Percentiles rank a stretch among this genome's conserved stretches.
Evolutionary conservation across 2,329 filamentous ascomycete genomes (phyloP).

Genomic region (Microascus cirrosus): DNA sequence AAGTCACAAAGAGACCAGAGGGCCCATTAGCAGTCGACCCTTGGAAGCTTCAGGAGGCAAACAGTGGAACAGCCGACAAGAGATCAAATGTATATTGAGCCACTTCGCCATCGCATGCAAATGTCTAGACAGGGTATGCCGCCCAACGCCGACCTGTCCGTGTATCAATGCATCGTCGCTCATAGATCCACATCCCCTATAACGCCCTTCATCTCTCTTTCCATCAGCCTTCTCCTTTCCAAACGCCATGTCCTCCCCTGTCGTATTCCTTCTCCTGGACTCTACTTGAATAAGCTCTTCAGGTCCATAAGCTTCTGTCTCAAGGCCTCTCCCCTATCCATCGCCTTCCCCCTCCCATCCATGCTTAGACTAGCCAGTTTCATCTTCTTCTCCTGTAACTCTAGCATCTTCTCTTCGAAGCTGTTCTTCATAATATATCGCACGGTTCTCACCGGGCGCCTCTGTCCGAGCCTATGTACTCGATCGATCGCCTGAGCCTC

Average conservation of each 20-base stretch:
- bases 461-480: conserved; percentile 85
- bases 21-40: no score
- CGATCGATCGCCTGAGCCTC: conserved; percentile 93
- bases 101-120: not conserved
- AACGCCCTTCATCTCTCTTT: not conserved
- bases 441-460: conserved; percentile 72
- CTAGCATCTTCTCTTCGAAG: conserved; percentile 89
- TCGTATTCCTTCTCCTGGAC: not conserved
- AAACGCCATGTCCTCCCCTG: not conserved
- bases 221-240: not conserved
- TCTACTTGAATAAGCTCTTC: conserved; percentile 45
- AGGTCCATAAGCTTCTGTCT: conserved; percentile 51
- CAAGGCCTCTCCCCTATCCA: conserved; percentile 42
- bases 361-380: conserved; percentile 80
- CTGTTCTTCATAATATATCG: conserved; percentile 83
- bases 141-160: not conserved
- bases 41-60: no score
- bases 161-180: not conserved
- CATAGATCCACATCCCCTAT: not conserved
- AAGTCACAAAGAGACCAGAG: no score
- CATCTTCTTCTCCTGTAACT: conserved; percentile 86
- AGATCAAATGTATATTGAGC: conserved; percentile 12
- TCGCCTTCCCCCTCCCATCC: conserved; percentile 46
- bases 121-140: not conserved
- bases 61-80: conserved; percentile 10